Evolutionary conservation across 2,329 filamentous ascomycete genomes (phyloP).

Genomic region (Thelonectria olida): DNA sequence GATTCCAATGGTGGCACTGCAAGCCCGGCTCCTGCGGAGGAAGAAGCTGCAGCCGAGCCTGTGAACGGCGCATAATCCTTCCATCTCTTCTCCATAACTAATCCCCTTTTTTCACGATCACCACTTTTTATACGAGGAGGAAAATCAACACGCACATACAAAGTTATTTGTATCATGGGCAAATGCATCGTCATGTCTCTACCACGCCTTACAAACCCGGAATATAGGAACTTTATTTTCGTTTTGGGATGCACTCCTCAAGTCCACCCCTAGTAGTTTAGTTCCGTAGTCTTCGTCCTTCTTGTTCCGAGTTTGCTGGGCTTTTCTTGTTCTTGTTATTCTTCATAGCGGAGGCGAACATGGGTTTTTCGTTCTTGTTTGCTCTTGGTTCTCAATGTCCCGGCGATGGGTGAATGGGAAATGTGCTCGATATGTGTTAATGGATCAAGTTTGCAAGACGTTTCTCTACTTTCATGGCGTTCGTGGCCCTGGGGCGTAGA

Average conservation of each 20-base stretch:
- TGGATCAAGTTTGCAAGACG: conserved; percentile 1
- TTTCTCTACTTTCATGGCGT: background rate
- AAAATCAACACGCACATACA: conserved; percentile 12
- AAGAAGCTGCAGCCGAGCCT: conserved; percentile 14
- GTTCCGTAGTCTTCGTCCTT: conserved; percentile 12
- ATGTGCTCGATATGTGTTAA: conserved; percentile 15
- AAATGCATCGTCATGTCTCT: conserved; percentile 15
- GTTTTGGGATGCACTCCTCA: background rate
- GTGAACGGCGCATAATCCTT: conserved; percentile 30
- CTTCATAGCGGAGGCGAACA: conserved; percentile 48
- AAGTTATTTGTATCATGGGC: conserved; percentile 20
- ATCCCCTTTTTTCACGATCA: background rate
- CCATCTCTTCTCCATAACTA: background rate
- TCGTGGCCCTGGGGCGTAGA: background rate
- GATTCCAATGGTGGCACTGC: conserved; percentile 31
- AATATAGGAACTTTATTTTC: conserved; percentile 11
- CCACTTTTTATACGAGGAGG: background rate
- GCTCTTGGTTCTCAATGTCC: conserved; percentile 4
- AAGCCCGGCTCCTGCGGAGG: conserved; percentile 22
- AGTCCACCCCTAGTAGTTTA: background rate
- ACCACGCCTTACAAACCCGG: conserved; percentile 14
- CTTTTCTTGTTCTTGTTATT: conserved; percentile 24
- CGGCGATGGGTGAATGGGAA: conserved; percentile 21
- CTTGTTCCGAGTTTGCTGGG: conserved; percentile 13
- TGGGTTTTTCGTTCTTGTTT: conserved; percentile 32